Conservation (phyloP, 1,284 basidiomycete genomes). For the Leccinum fallax region DNA sequence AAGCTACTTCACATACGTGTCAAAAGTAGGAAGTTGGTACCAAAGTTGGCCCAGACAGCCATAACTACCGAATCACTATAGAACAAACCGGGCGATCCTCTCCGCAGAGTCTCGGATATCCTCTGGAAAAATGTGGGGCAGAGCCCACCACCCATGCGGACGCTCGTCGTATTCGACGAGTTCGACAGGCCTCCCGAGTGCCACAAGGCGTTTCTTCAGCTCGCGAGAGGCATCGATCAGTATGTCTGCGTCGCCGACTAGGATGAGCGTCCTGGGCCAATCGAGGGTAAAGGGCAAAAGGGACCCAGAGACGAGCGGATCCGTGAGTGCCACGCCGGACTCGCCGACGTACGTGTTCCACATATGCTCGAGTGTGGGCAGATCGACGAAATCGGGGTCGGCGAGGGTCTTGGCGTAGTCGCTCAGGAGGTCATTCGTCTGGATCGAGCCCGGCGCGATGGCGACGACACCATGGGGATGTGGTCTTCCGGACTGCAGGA, state of each 20-base stretch:
- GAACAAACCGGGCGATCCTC: conserved; percentile 21
- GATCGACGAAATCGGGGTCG: conserved; percentile 4
- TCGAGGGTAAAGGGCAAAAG: conserved; percentile 19
- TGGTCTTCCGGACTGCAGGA: background rate
- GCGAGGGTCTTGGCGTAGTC: conserved; percentile 6
- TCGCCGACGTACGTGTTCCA: conserved; percentile 14
- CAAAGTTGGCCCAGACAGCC: too few species aligned
- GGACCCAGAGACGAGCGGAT: conserved; percentile 25
- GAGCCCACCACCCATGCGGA: conserved; percentile 28
- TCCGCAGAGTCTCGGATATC: conserved; percentile 14
- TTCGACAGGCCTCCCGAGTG: conserved; percentile 12
- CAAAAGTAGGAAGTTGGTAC: background rate
- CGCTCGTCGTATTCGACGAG: conserved; percentile 29
- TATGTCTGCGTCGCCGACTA: conserved; percentile 24
- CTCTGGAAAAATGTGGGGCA: conserved; percentile 18
- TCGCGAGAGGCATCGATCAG: conserved; percentile 18
- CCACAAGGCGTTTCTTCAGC: conserved; percentile 10
- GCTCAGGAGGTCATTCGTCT: background rate
- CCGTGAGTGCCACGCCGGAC: conserved; percentile 6
- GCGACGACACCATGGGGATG: background rate
- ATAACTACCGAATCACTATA: background rate
- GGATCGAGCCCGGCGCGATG: background rate
- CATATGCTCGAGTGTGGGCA: rapidly evolving
- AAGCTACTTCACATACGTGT: background rate
- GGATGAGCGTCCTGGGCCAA: conserved; percentile 30